A percentile compares a stretch with the other conserved stretches of the same genome.
These are phyloP conservation scores for Sphagnum magellanicum DNA, from an alignment of 228 moss, liverwort and hornwort species.

Conservation along the genomic window DNA sequence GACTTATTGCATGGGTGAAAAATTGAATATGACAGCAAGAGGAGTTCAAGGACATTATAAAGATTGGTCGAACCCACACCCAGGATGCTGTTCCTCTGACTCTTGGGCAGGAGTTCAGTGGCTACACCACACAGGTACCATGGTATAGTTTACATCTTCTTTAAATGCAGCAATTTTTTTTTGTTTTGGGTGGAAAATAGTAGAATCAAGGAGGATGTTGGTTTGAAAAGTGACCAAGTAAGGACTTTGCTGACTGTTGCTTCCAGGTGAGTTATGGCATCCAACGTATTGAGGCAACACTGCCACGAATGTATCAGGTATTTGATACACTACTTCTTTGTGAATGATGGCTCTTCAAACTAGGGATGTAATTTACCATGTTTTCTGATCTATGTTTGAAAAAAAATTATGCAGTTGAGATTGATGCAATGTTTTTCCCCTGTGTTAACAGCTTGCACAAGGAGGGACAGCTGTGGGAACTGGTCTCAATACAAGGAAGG, in stretches of 20 bases:
- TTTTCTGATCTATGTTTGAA: too few species aligned
- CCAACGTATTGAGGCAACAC: conserved; percentile 42
- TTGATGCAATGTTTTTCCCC: not conserved
- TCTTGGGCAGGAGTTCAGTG: conserved; percentile 91
- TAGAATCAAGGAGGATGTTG: not conserved
- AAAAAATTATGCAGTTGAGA: too few species aligned
- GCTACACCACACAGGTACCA: conserved; percentile 80
- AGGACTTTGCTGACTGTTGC: not conserved
- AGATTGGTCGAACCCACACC: conserved; percentile 96
- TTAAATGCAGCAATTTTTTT: too few species aligned
- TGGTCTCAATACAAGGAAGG: conserved; percentile 86
- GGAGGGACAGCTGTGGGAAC: conserved; percentile 98
- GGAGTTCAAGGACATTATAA: conserved; percentile 77
- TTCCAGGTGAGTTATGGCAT: conserved; percentile 50
- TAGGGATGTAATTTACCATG: too few species aligned
- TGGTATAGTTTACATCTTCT: not conserved
- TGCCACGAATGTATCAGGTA: conserved; percentile 58
- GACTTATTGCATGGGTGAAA: not conserved
- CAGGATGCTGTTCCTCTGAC: conserved; percentile 97
- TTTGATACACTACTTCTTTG: not conserved
- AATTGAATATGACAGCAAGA: conserved; percentile 32
- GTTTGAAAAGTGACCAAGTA: not conserved
- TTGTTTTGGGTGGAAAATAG: too few species aligned
- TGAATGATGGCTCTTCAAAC: too few species aligned
- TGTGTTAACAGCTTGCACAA: conserved; percentile 70